Evolutionary conservation across 345 rosid genomes (phyloP).

Genomic region (Populus euphratica): DNA sequence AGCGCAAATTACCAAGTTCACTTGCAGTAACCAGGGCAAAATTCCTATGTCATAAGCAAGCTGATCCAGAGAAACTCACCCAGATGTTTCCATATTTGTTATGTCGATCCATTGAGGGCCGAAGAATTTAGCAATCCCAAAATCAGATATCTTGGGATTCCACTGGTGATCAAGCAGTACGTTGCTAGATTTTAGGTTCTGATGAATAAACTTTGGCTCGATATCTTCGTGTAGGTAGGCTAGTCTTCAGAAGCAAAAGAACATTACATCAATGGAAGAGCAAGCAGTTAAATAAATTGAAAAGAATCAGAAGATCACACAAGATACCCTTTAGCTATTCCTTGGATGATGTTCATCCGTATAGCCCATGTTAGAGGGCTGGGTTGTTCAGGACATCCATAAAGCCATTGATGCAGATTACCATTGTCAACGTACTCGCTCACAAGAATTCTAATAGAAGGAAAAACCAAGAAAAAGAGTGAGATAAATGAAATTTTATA

Average conservation of each 20-base stretch:
- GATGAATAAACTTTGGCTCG: slow-evolving; percentile 58
- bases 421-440: slow-evolving; percentile 68
- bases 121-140: slow-evolving; percentile 39
- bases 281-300: not conserved
- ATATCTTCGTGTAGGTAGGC: slow-evolving; percentile 73
- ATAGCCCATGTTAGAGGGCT: slow-evolving; percentile 53
- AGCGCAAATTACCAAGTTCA: not conserved
- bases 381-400: slow-evolving; percentile 39
- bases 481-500: not conserved
- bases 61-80: slow-evolving; percentile 14
- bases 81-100: slow-evolving; percentile 23
- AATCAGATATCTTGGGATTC: slow-evolving; percentile 67
- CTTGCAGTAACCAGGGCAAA: not conserved
- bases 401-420: slow-evolving; percentile 72
- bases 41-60: not conserved
- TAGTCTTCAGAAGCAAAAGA: slow-evolving; percentile 38
- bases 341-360: slow-evolving; percentile 59
- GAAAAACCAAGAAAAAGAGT: not conserved
- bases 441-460: slow-evolving; percentile 55
- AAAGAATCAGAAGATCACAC: not conserved
- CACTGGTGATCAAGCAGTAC: slow-evolving; percentile 68
- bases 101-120: slow-evolving; percentile 12
- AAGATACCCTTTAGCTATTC: slow-evolving; percentile 71
- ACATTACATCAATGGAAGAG: not conserved
- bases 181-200: slow-evolving; percentile 56